phyloP scores from a whole-genome alignment of 805 yeast genomes.

The Myxozyma monticola region DNA sequence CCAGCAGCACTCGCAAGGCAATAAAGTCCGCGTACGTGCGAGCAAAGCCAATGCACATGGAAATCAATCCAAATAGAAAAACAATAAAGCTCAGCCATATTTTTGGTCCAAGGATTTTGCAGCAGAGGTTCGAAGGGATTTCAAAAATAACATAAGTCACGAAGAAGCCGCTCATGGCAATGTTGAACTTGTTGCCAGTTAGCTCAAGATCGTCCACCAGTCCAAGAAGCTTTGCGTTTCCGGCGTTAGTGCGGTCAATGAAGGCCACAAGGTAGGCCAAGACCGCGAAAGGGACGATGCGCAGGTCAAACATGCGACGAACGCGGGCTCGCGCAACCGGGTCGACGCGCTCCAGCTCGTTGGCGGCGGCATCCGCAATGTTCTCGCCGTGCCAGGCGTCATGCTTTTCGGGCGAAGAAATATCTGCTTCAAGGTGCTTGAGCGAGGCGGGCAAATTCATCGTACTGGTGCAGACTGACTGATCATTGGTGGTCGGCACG shows the following conservation, averaged over 20 bases:
- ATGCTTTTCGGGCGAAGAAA: too few species aligned
- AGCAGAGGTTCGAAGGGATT: slow-evolving; percentile 31
- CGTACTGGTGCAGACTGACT: too few species aligned
- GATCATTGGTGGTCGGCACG: too few species aligned
- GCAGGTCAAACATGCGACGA: slow-evolving; percentile 28
- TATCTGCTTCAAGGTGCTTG: too few species aligned
- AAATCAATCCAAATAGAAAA: slow-evolving; percentile 44
- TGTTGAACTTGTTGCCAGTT: slow-evolving; percentile 45
- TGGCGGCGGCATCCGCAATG: too few species aligned
- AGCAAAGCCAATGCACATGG: slow-evolving; percentile 31
- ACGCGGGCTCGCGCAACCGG: too few species aligned
- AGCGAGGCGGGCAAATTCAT: too few species aligned
- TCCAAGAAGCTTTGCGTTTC: slow-evolving; percentile 49
- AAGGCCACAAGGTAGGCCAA: slow-evolving; percentile 36
- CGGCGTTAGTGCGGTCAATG: slow-evolving; percentile 49
- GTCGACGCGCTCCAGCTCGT: too few species aligned
- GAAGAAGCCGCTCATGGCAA: slow-evolving; percentile 48
- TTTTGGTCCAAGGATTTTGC: background rate
- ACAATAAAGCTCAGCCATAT: too few species aligned
- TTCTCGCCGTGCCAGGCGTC: too few species aligned
- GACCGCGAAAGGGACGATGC: slow-evolving; percentile 31
- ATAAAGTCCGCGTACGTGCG: slow-evolving; percentile 40
- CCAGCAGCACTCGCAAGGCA: slow-evolving; percentile 39
- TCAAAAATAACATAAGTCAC: slow-evolving; percentile 35
- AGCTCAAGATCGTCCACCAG: slow-evolving; percentile 45